These are phyloP conservation scores for Albifimbria verrucaria DNA, from an alignment of 2,329 filamentous ascomycete species.

Conservation along the genomic window DNA sequence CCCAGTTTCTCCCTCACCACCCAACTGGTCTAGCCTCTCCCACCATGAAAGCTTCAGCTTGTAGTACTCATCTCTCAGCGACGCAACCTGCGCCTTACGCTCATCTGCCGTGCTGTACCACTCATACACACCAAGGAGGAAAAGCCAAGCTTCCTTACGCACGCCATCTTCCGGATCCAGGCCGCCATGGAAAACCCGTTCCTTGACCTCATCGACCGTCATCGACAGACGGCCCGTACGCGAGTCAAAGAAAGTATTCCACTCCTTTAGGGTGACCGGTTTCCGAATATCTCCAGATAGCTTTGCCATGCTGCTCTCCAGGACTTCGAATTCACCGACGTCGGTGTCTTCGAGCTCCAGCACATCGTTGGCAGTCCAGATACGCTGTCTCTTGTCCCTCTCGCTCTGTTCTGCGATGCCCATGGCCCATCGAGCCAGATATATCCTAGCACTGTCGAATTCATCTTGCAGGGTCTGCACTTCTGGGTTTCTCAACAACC, in stretches of 20 bases:
- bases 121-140: conserved; percentile 84
- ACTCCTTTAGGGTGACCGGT: conserved; percentile 77
- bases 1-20: conserved; percentile 73
- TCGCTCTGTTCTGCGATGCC: conserved; percentile 97
- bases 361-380: conserved; percentile 92
- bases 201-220: conserved; percentile 90
- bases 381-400: conserved; percentile 75
- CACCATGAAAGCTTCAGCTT: conserved; percentile 94
- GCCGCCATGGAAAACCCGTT: conserved; percentile 94
- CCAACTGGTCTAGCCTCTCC: conserved; percentile 84
- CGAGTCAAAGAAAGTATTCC: conserved; percentile 84
- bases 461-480: conserved; percentile 95
- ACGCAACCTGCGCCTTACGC: conserved; percentile 77
- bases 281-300: conserved; percentile 74
- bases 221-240: conserved; percentile 70
- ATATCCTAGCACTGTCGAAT: conserved; percentile 93
- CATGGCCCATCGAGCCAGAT: conserved; percentile 97
- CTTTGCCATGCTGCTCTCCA: conserved; percentile 74
- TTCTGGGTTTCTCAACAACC: conserved; percentile 84
- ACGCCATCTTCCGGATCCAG: conserved; percentile 86
- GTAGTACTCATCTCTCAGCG: conserved; percentile 87
- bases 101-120: conserved; percentile 92
- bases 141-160: conserved; percentile 94
- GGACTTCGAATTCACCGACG: conserved; percentile 91
- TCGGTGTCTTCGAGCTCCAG: conserved; percentile 92